Percentiles rank a stretch among this genome's conserved stretches.
phyloP scores from a whole-genome alignment of 2,329 filamentous ascomycete species.

The Hypoxylon sp. region DNA sequence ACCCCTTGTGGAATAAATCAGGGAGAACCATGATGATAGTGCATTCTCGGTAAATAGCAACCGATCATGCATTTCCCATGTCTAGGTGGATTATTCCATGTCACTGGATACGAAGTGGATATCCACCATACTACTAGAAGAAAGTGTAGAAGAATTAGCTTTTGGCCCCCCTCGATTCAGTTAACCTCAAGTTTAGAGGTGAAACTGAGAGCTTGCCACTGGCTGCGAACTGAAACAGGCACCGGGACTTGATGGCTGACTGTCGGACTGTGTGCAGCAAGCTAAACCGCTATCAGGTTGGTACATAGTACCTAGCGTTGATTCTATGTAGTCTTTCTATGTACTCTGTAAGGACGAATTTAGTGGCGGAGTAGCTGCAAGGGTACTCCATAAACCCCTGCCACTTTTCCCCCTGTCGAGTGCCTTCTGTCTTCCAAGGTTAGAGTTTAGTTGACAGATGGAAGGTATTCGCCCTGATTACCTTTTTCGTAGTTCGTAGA shows the following conservation, averaged over 20 bases:
- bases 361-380: slow-evolving; percentile 5
- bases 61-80: slow-evolving; percentile 24
- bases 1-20: slow-evolving; percentile 31
- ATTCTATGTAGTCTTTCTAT: slow-evolving; percentile 17
- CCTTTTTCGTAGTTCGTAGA: not conserved
- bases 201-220: slow-evolving; percentile 34
- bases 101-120: slow-evolving; percentile 16
- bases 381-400: slow-evolving; percentile 21
- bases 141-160: slow-evolving; percentile 7
- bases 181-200: slow-evolving; percentile 4
- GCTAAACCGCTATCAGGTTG: slow-evolving; percentile 19
- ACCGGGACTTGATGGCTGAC: slow-evolving; percentile 9
- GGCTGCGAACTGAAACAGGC: slow-evolving; percentile 35
- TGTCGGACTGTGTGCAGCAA: not conserved
- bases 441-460: slow-evolving; percentile 35
- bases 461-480: slow-evolving; percentile 3
- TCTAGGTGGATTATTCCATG: slow-evolving; percentile 14
- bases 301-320: not conserved
- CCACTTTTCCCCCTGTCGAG: not conserved
- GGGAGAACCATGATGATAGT: slow-evolving; percentile 28
- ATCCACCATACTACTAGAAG: slow-evolving; percentile 7
- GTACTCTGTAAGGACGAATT: slow-evolving; percentile 1
- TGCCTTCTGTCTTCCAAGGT: slow-evolving; percentile 10
- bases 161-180: not conserved
- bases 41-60: slow-evolving; percentile 35